These are phyloP conservation scores for Toxicodendron radicans DNA, from an alignment of 345 rosid species.

Conservation along the genomic window DNA sequence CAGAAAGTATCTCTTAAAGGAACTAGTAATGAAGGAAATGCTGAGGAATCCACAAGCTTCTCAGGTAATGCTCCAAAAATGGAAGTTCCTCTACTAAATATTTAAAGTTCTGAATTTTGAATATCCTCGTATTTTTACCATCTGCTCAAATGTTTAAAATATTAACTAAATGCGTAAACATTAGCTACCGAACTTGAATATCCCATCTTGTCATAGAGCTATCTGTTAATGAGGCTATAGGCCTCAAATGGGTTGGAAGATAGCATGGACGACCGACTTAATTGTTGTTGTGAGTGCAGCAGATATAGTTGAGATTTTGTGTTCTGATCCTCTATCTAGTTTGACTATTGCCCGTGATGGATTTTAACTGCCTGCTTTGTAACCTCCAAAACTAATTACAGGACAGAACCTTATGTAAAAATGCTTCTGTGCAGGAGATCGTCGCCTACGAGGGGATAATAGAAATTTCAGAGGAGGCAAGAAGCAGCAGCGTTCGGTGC, in stretches of 20 bases:
- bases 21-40: conserved; percentile 42
- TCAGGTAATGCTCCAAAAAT: conserved; percentile 43
- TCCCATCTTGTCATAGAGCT: neutral
- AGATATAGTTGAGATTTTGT: no score
- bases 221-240: neutral
- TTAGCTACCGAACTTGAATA: neutral
- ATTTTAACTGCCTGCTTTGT: neutral
- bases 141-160: no score
- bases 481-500: conserved; percentile 45
- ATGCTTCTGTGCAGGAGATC: conserved; percentile 36
- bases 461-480: conserved; percentile 51
- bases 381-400: neutral
- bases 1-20: conserved; percentile 54
- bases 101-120: neutral
- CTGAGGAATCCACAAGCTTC: conserved; percentile 36
- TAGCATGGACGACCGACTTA: neutral
- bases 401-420: conserved; percentile 1
- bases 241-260: neutral
- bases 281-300: neutral
- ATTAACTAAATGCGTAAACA: neutral
- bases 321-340: neutral
- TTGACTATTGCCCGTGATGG: neutral
- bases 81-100: neutral
- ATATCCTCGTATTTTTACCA: neutral
- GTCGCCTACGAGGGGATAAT: conserved; percentile 25